Conservation (phyloP, 768 basidiomycete species). For the Tylopilus balloui region DNA sequence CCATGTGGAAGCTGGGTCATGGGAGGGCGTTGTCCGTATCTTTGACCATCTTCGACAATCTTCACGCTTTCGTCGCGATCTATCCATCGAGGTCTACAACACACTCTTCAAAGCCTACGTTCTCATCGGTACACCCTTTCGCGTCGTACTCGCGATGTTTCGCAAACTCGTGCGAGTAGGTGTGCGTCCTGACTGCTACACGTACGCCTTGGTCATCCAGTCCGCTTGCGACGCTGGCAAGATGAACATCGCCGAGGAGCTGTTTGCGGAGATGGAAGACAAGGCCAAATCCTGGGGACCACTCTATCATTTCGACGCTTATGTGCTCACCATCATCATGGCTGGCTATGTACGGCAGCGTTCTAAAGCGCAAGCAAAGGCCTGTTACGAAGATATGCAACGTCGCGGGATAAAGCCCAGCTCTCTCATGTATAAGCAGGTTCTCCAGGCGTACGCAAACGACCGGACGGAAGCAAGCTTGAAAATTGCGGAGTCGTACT, state of each 20-base stretch:
- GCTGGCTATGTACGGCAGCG: slow-evolving; percentile 60
- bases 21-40: slow-evolving; percentile 65
- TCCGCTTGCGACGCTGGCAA: slow-evolving; percentile 71
- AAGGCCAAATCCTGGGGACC: slow-evolving; percentile 33
- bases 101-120: slow-evolving; percentile 82
- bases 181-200: slow-evolving; percentile 54
- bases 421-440: slow-evolving; percentile 61
- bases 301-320: slow-evolving; percentile 45
- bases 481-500: slow-evolving; percentile 60
- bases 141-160: slow-evolving; percentile 58
- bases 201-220: slow-evolving; percentile 74
- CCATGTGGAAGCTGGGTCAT: slow-evolving; percentile 75
- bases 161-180: slow-evolving; percentile 45
- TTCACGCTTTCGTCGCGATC: slow-evolving; percentile 33
- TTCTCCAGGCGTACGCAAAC: slow-evolving; percentile 59
- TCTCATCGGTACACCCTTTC: slow-evolving; percentile 72
- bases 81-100: slow-evolving; percentile 65
- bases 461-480: slow-evolving; percentile 48
- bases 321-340: slow-evolving; percentile 72
- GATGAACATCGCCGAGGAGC: slow-evolving; percentile 58
- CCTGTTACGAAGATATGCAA: slow-evolving; percentile 69
- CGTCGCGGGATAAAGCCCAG: slow-evolving; percentile 59
- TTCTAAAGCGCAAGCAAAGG: slow-evolving; percentile 51
- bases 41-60: slow-evolving; percentile 57
- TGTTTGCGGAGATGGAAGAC: slow-evolving; percentile 66